These are phyloP conservation scores for Pittosporum tobira DNA, from an alignment of 129 eudicot species.

Conservation along the genomic window DNA sequence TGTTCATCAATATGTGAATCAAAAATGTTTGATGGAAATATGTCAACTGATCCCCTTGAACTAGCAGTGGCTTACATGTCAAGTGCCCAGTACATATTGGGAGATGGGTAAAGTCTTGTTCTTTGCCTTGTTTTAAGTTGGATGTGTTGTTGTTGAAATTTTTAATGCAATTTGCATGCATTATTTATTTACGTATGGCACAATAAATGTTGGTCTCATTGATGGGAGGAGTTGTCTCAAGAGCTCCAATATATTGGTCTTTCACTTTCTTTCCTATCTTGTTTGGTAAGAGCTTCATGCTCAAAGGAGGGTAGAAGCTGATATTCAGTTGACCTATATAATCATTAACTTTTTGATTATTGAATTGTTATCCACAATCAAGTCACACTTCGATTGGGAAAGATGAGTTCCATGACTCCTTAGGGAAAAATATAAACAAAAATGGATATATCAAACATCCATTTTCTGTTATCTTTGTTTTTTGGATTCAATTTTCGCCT, in stretches of 20 bases:
- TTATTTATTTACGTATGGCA: too few relatives aligned
- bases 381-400: not conserved
- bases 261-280: too few relatives aligned
- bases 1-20: constrained; percentile 14
- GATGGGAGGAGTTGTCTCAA: not conserved
- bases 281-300: not conserved
- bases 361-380: not conserved
- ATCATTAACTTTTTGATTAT: not conserved
- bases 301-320: not conserved
- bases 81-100: constrained; percentile 45
- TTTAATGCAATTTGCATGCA: not conserved
- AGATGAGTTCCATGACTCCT: not conserved
- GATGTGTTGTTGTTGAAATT: not conserved
- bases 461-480: too few relatives aligned
- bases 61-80: constrained; percentile 63
- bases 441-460: too few relatives aligned
- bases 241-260: not conserved
- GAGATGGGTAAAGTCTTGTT: constrained; percentile 57
- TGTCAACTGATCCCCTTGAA: constrained; percentile 31
- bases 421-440: not conserved
- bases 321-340: not conserved
- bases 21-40: constrained; percentile 20
- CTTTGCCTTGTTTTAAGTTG: not conserved
- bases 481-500: too few relatives aligned
- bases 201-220: not conserved